Conservation (phyloP, 2,329 filamentous ascomycete genomes). For the Aspergillus udagawae region DNA sequence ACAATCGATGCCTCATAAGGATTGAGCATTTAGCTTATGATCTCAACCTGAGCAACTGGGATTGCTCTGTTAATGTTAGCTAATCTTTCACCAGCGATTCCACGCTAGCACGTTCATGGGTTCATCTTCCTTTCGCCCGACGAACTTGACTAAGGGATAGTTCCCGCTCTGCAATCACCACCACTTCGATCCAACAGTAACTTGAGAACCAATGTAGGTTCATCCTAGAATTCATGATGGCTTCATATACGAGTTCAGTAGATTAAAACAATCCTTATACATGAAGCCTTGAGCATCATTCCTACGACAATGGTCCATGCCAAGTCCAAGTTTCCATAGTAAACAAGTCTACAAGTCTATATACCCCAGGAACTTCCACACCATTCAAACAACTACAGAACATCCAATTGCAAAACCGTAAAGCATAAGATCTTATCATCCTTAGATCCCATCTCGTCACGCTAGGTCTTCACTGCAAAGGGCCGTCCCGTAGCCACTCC, state of each 20-base stretch:
- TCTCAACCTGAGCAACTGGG: background rate
- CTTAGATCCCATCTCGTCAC: background rate
- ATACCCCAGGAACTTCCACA: background rate
- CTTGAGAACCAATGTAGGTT: background rate
- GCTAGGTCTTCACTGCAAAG: background rate
- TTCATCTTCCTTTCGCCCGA: background rate
- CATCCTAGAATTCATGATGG: background rate
- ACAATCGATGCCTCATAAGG: background rate
- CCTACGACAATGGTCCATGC: background rate
- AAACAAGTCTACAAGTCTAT: background rate
- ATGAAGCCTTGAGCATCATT: background rate
- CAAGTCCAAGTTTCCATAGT: background rate
- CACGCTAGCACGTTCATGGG: background rate
- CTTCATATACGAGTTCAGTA: background rate
- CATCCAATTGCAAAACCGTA: background rate
- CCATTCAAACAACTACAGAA: background rate
- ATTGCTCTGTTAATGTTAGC: background rate
- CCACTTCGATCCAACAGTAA: background rate
- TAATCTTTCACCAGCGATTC: background rate
- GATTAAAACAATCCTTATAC: background rate
- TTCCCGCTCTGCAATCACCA: background rate
- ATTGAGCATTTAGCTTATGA: background rate
- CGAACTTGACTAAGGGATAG: background rate
- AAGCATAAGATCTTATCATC: background rate
- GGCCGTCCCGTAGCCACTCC: conserved; percentile 6